phyloP scores from a whole-genome alignment of 2,329 filamentous ascomycete species.

The Trichoderma lentiforme region DNA sequence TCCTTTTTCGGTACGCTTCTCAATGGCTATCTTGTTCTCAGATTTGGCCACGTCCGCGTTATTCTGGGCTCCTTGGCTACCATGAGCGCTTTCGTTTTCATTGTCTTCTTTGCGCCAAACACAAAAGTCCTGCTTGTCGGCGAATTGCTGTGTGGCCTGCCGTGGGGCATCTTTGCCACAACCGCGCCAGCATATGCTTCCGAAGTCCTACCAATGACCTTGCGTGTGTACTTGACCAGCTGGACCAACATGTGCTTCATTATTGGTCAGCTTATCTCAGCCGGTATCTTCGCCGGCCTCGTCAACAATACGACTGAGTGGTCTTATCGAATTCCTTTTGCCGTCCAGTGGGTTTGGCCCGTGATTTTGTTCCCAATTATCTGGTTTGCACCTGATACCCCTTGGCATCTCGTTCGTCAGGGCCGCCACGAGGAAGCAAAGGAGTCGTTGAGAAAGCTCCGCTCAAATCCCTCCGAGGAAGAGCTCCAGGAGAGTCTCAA shows the following conservation, averaged over 20 bases:
- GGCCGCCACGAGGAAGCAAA: conserved; percentile 34
- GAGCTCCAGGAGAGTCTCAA: conserved; percentile 29
- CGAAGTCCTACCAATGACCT: conserved; percentile 37
- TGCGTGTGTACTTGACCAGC: conserved; percentile 44
- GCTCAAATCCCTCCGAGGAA: conserved; percentile 17
- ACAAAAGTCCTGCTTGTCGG: conserved; percentile 39
- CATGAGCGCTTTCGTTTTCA: conserved; percentile 43
- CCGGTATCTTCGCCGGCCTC: conserved; percentile 29
- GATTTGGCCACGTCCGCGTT: conserved; percentile 39
- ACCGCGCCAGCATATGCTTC: conserved; percentile 47
- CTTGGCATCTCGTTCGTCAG: conserved; percentile 42
- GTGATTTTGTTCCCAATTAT: conserved; percentile 39
- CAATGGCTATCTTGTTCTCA: conserved; percentile 43
- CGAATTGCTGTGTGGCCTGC: conserved; percentile 45
- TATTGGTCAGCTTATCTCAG: conserved; percentile 44
- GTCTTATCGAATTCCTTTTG: conserved; percentile 47
- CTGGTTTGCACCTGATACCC: conserved; percentile 44
- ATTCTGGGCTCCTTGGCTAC: conserved; percentile 14
- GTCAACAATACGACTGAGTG: conserved; percentile 36
- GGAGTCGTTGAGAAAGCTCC: conserved; percentile 32
- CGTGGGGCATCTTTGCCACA: conserved; percentile 45
- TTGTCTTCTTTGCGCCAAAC: conserved; percentile 44
- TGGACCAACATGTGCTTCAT: conserved; percentile 48
- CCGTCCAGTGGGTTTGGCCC: conserved; percentile 49
- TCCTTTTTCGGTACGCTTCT: conserved; percentile 47